Base-by-base conservation (phyloP, 1,139 yeast genomes). In the Nakaseomyces delphensis region DNA sequence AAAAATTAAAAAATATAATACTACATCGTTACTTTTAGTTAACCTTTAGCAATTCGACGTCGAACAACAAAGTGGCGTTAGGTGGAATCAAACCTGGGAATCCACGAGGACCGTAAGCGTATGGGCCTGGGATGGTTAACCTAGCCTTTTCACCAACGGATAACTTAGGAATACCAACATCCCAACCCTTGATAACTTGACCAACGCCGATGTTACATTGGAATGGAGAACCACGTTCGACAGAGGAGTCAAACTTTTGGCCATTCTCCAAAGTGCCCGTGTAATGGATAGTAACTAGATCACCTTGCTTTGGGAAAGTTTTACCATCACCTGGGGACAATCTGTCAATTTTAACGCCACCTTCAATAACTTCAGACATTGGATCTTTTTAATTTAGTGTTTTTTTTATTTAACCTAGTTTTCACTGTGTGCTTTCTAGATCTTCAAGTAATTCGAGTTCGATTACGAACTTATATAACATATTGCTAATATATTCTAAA, bases 1-100 rank as follows among this genome's bases (percentile, higher is more conserved):
- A n/a, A n/a, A n/a, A 15, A 27, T 16, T 19, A 9, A 30, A 35
- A 11, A 5, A 10, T 29, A 8, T 11, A 11, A 25, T 15, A n/a
- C 14, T 29, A 9, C 15, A 9, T 29, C 15, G 13, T 4, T n/a
- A 3, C 16, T 3, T 32, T 30, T 73, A 81, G 70, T 85, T 85
- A 62, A 89, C 82, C 58, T 77, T 78, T 59, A 89, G 70, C 65
- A 89, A 77, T 69, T 89, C 96, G 51, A 89, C 96, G 59, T 87
- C 96, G 57, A 89, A 89, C 55, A 85, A 70, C 67, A 91, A 76
- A 52, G 96, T 87, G 49, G 96, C 94, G 65, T 86, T 85, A 54
- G 96, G 95, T 51, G 97, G 97, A 62, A 91, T 91, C 59, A 85
- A 72, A 53, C 95, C 95, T 51, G 96, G 96, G 78, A 83, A 85